A percentile compares a stretch with the other conserved stretches of the same genome.
These are phyloP conservation scores for Hawksworthiomyces lignivorus DNA, from an alignment of 2,329 filamentous ascomycete species.

Conservation along the genomic window DNA sequence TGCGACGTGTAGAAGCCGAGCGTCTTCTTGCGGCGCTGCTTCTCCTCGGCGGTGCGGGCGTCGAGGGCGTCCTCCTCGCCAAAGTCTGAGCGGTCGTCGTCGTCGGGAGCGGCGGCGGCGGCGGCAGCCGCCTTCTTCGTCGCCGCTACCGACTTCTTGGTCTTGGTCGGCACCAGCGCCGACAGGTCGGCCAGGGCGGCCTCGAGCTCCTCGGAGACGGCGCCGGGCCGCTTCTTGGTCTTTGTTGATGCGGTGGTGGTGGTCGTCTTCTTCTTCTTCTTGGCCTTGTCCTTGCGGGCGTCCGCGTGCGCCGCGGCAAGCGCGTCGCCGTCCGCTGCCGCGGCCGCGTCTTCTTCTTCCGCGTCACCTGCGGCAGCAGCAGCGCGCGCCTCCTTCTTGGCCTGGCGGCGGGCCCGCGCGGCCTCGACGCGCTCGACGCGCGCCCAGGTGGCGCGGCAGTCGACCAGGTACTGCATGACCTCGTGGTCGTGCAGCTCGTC, in stretches of 20 bases:
- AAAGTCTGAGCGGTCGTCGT: slow-evolving; percentile 74
- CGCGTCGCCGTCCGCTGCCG: background rate
- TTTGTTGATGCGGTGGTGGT: slow-evolving; percentile 21
- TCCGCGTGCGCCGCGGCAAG: background rate
- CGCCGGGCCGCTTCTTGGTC: slow-evolving; percentile 27
- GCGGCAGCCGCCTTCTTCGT: slow-evolving; percentile 24
- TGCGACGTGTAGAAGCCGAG: slow-evolving; percentile 98
- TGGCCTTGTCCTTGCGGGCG: background rate
- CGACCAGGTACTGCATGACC: slow-evolving; percentile 77
- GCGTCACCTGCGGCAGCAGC: slow-evolving; percentile 19
- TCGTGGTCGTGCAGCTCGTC: slow-evolving; percentile 81
- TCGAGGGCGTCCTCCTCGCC: slow-evolving; percentile 82
- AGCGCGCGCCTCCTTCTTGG: slow-evolving; percentile 15
- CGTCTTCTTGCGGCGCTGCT: slow-evolving; percentile 82
- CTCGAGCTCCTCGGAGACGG: slow-evolving; percentile 53
- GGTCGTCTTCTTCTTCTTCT: slow-evolving; percentile 18
- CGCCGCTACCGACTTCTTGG: slow-evolving; percentile 21
- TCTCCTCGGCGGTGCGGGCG: slow-evolving; percentile 72
- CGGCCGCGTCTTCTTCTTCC: background rate
- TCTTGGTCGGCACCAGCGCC: slow-evolving; percentile 25
- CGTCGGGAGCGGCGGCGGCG: background rate
- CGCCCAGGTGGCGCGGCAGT: slow-evolving; percentile 74
- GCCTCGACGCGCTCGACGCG: slow-evolving; percentile 59
- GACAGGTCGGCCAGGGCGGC: slow-evolving; percentile 60
- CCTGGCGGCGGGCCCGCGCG: slow-evolving; percentile 4